These are phyloP conservation scores for Hygrophoropsis aurantiaca DNA, from an alignment of 768 basidiomycete genomes.

Conservation along the genomic window DNA sequence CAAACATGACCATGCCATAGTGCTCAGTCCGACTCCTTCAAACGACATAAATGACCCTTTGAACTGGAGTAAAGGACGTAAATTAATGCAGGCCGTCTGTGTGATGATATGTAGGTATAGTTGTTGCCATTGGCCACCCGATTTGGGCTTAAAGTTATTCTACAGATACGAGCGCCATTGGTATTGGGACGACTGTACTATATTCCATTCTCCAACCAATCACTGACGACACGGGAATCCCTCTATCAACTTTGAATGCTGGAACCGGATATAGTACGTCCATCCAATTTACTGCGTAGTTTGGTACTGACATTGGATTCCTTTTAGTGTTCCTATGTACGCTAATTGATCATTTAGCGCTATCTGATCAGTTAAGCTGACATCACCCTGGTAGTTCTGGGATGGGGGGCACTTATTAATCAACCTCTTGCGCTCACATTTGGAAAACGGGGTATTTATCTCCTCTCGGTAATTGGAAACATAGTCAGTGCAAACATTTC, in stretches of 20 bases:
- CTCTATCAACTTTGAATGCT: conserved; percentile 17
- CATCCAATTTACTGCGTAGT: background rate
- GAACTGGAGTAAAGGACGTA: conserved; percentile 18
- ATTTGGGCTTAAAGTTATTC: background rate
- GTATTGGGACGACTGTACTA: conserved; percentile 14
- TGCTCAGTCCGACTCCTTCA: conserved; percentile 23
- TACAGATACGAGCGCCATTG: conserved; percentile 15
- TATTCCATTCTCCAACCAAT: conserved; percentile 20
- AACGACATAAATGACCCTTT: conserved; percentile 21
- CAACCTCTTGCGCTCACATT: conserved; percentile 19
- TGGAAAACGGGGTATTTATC: conserved; percentile 17
- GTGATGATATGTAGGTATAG: conserved; percentile 17
- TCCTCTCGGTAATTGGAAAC: conserved; percentile 16
- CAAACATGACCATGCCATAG: conserved; percentile 13
- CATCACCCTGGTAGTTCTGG: conserved; percentile 7
- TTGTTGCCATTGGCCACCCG: background rate
- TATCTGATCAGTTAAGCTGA: conserved; percentile 2
- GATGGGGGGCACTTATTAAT: conserved; percentile 18
- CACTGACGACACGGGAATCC: conserved; percentile 15
- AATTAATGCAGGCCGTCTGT: conserved; percentile 11
- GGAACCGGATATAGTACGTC: conserved; percentile 17
- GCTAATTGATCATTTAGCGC: background rate
- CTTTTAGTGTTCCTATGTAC: conserved; percentile 15
- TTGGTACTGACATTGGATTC: background rate
- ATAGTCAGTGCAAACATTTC: conserved; percentile 3